Evolutionary conservation across 768 basidiomycete genomes (phyloP), one percentile per base, ranked within the genome.

Genomic region (Pleurotus djamor): DNA sequence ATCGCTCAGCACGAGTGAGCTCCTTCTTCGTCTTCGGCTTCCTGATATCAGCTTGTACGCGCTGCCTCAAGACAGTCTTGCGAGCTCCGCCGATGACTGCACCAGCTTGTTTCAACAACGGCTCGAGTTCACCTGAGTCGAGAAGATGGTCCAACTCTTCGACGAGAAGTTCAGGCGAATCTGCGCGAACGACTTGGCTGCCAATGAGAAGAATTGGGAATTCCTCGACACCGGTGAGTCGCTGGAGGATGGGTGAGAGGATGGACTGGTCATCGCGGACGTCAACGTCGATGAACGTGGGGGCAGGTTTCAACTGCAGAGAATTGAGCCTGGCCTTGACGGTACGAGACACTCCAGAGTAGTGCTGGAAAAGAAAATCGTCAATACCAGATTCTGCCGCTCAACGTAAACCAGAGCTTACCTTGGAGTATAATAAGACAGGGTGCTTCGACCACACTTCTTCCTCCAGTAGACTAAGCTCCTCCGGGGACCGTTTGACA

Each of bases 381-480:
- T 47, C 16, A 47, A 47, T 17, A 14, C 45, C 45, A 47, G 17
- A 28, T 7, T 10, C 13, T 8, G 21, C 44, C 33, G 9, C 48
- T 60, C 35, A 65, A 50, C 17, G 8, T 17, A 61, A 66, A 33
- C 38, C 10, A 60, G 45, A 60, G 65, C 70, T 34, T 65, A 85
- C 91, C 79, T 91, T 89, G 44, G 86, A 80, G 66, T 88, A 92
- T 13, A 93, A 73, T 60, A 92, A 82, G 38, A 93, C 85, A 0
- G 92, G 92, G 64, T 89, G 86, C 38, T 82, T 79, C 3, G 78
- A 64, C 92, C 92, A 93, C 1, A 89, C 83, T 34, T 90, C 85
- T 1, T 78, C 72, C 5, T 86, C 80, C 68, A 92, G 76, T 1
- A 76, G 74, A 36, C 72, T 68, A 35, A 92, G 74, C 69, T 92